A percentile compares a stretch with the other conserved stretches of the same genome.
These are phyloP conservation scores for Ophiocytium majus DNA, from an alignment of 352 stramenopile species.

Conservation along the genomic window DNA sequence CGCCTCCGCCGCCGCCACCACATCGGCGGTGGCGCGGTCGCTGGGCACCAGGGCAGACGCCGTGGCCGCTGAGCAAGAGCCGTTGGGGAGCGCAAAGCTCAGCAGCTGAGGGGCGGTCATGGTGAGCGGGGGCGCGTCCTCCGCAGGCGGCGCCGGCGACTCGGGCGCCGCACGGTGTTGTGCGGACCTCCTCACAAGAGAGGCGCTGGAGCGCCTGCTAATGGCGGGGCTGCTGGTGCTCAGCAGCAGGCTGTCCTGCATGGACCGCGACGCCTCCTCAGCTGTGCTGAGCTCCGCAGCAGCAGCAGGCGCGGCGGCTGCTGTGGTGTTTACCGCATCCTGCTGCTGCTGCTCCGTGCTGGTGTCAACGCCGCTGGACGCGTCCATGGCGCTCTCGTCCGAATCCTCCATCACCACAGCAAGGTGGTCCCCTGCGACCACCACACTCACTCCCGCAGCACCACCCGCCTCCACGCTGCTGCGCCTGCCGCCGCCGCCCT, in stretches of 20 bases:
- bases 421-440: too few species aligned
- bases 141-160: too few species aligned
- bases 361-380: neutral
- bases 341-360: neutral
- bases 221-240: neutral
- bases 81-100: neutral
- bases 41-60: neutral
- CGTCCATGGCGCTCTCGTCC: neutral
- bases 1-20: neutral
- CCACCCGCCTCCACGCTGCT: neutral
- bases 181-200: neutral
- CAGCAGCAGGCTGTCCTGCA: neutral
- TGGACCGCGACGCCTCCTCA: neutral
- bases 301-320: neutral
- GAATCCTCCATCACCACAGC: neutral
- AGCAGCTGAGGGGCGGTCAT: neutral
- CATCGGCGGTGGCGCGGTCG: neutral
- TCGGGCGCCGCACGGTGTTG: neutral
- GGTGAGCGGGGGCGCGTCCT: neutral
- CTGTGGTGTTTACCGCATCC: too few species aligned
- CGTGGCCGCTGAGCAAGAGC: too few species aligned
- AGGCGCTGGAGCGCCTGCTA: neutral
- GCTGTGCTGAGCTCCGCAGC: neutral
- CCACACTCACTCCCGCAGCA: too few species aligned
- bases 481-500: too few species aligned